Evolutionary conservation across 345 rosid species (phyloP), one percentile per base, ranked within the genome.

Genomic region (Anastatica hierochuntica): DNA sequence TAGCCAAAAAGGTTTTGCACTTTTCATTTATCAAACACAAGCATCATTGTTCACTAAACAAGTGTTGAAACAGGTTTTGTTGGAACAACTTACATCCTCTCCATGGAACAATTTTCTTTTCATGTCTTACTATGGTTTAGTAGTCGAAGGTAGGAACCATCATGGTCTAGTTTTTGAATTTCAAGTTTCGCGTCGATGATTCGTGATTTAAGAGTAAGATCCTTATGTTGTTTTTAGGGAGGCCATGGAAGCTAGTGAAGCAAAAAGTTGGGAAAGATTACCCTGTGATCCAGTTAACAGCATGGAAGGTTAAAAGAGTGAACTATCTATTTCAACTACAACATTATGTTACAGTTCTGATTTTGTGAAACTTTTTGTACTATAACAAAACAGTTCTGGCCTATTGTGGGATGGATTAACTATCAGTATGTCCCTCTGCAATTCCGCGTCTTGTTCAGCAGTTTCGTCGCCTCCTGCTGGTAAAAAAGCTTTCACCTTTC

Each of bases 51-150:
- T n/a, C n/a, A n/a, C 24, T 21, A 2, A 21, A 21, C 24, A 21
- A 21, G 53, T 20, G 23, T 35, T 43, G 20, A 48, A 38, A 14
- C 60, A 90, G 97, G 96, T 90, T 62, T 63, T 86, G 69, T 61
- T 90, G 77, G 97, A 90, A 34, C 97, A 90, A 69, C 46, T 83
- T 38, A 84, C 86, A 33, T 44, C 72, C 24, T 86, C 96, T 49
- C 96, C 97, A 10, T 90, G 95, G 94, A 86, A 86, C 71, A 90
- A 90, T 74, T 63, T 82, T 64, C 43, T 82, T 42, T 90, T 90
- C 68, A 84, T 90, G 94, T 69, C 77, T 74, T 90, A 84, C 72
- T 82, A 78, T 63, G 96, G 96, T 62, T 76, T 86, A 70, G 85
- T 90, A 19, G 74, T 90, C 41, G 97, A 90, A 80, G 97, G 95